Evolutionary conservation across 1,139 yeast species (phyloP).

Genomic region (Meyerozyma athensensis): DNA sequence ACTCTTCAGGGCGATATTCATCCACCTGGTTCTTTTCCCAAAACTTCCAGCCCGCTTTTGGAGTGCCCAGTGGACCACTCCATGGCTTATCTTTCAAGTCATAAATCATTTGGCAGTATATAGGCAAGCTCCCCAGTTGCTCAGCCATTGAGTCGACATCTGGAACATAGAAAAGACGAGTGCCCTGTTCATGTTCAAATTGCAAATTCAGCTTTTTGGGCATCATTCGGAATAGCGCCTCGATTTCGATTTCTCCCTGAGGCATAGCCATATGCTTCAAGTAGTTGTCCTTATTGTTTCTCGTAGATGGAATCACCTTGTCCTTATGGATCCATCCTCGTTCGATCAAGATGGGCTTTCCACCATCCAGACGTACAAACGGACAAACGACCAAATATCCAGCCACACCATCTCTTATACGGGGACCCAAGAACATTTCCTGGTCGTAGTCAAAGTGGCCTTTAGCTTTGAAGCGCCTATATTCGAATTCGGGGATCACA

Average conservation of each 20-base stretch:
- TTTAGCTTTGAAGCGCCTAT: constrained; percentile 63
- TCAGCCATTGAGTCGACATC: constrained; percentile 81
- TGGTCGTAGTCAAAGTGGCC: constrained; percentile 82
- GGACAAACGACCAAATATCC: constrained; percentile 87
- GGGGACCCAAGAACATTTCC: constrained; percentile 91
- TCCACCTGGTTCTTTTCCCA: constrained; percentile 12
- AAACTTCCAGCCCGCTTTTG: constrained; percentile 4
- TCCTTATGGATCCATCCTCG: constrained; percentile 91
- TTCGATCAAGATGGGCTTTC: constrained; percentile 66
- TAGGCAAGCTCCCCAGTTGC: constrained; percentile 61
- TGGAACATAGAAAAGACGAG: constrained; percentile 62
- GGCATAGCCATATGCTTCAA: constrained; percentile 68
- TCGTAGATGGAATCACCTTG: constrained; percentile 57
- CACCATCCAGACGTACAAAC: constrained; percentile 69
- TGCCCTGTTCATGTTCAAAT: constrained; percentile 64
- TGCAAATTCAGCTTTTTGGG: constrained; percentile 70
- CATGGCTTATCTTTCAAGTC: constrained; percentile 61
- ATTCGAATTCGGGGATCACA: constrained; percentile 67
- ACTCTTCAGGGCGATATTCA: constrained; percentile 32
- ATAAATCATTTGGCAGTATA: constrained; percentile 72
- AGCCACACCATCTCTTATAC: constrained; percentile 66
- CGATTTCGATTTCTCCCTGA: constrained; percentile 65
- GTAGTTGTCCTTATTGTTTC: constrained; percentile 36
- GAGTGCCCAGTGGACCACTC: constrained; percentile 17
- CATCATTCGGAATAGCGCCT: constrained; percentile 68